Percentiles rank a stretch among this genome's conserved stretches.
Evolutionary conservation across 371 early-diverging fungal genomes (phyloP).

Genomic region (Mucor ambiguus): DNA sequence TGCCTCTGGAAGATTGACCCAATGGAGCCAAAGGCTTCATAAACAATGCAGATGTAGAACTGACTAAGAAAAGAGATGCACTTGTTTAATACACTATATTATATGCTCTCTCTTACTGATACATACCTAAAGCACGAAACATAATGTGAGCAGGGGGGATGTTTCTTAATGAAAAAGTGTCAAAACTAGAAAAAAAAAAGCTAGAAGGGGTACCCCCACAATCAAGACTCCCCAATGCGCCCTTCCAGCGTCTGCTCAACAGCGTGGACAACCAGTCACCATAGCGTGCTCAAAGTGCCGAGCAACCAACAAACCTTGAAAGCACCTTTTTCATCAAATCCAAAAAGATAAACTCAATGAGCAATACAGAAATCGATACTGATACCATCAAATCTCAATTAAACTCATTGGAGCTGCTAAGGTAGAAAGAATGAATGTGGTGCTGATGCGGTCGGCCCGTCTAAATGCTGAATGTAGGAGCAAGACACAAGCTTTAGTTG

Average conservation of each 20-base stretch:
- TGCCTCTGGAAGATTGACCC: conserved; percentile 41
- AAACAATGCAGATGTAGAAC: conserved; percentile 20
- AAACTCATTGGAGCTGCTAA: conserved; percentile 17
- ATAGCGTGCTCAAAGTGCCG: neutral
- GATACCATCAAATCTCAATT: conserved; percentile 13
- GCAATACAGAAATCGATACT: neutral
- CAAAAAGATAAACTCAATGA: neutral
- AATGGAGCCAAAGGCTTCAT: conserved; percentile 25
- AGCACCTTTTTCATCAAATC: neutral
- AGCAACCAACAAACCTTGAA: neutral
- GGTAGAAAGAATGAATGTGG: neutral
- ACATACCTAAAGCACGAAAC: conserved; percentile 23
- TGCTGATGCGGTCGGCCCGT: neutral
- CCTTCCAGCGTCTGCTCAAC: neutral
- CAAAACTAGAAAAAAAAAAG: conserved; percentile 1
- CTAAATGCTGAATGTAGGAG: neutral
- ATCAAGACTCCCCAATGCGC: neutral
- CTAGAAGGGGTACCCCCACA: neutral
- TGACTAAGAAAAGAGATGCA: conserved; percentile 6
- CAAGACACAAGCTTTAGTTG: conserved; percentile 38
- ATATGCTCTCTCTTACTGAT: neutral
- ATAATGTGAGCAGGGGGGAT: conserved; percentile 15
- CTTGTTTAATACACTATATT: neutral
- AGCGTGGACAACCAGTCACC: neutral
- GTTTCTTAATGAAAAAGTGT: neutral